Conservation (phyloP, 176 grass and related monocot genomes). For the Bromus sterilis region DNA sequence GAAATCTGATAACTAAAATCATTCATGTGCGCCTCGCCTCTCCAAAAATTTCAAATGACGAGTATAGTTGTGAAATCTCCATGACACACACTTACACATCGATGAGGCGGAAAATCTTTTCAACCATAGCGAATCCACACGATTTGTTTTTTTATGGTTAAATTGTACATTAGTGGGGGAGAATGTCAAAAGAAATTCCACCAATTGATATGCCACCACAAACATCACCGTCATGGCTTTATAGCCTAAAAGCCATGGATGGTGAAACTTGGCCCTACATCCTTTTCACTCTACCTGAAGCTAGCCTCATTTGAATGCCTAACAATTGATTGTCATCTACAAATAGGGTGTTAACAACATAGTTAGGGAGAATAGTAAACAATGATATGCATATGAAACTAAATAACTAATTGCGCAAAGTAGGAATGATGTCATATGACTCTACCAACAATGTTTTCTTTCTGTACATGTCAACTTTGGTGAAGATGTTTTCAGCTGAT, state of each 20-base stretch:
- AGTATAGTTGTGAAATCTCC: too few species aligned
- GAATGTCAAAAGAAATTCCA: conserved; percentile 18
- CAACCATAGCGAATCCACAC: background rate
- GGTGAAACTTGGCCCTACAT: conserved; percentile 8
- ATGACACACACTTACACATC: background rate
- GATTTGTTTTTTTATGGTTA: background rate
- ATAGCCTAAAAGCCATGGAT: conserved; percentile 40
- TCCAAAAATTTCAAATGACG: too few species aligned
- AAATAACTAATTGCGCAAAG: background rate
- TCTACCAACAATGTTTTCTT: background rate
- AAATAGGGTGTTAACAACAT: background rate
- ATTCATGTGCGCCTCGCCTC: too few species aligned
- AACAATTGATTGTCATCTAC: background rate
- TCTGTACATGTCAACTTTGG: background rate
- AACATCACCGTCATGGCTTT: conserved; percentile 39
- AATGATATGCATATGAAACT: background rate
- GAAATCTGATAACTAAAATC: too few species aligned
- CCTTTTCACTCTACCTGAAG: background rate
- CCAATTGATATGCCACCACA: conserved; percentile 19
- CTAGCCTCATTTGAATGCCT: background rate
- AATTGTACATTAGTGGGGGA: background rate
- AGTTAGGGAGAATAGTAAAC: background rate
- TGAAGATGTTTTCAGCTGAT: background rate
- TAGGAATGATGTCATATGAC: background rate
- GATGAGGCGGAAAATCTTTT: background rate